Evolutionary conservation across 352 stramenopile genomes (phyloP).

Genomic region (Phytopythium vexans): DNA sequence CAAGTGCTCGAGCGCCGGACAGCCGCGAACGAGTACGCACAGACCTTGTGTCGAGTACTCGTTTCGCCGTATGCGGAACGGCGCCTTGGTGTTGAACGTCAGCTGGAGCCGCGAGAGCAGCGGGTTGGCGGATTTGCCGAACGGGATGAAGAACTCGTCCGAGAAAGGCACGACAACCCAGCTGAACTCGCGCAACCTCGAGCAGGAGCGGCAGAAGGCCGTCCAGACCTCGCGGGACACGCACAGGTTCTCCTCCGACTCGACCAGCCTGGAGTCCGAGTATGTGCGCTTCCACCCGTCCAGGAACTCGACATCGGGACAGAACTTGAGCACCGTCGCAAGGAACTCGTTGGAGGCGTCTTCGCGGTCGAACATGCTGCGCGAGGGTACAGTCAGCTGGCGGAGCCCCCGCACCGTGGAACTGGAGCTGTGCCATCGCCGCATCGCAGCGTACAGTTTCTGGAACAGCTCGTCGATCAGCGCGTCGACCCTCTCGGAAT

Average conservation of each 20-base stretch:
- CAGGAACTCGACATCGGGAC: conserved; percentile 54
- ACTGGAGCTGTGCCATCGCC: conserved; percentile 15
- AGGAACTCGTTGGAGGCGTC: conserved; percentile 36
- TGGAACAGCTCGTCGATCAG: conserved; percentile 39
- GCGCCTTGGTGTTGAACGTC: conserved; percentile 45
- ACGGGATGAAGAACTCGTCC: conserved; percentile 63
- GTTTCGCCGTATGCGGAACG: conserved; percentile 44
- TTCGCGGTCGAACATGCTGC: conserved; percentile 28
- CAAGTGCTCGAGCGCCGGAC: conserved; percentile 26
- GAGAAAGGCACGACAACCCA: conserved; percentile 69
- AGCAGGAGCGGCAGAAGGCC: conserved; percentile 37
- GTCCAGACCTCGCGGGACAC: conserved; percentile 33
- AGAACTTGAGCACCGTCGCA: conserved; percentile 20
- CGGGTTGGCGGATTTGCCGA: conserved; percentile 31
- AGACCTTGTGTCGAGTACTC: conserved; percentile 45
- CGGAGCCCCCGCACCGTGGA: conserved; percentile 9
- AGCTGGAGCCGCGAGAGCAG: conserved; percentile 39
- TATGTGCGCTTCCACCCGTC: conserved; percentile 67
- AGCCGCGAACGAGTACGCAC: conserved; percentile 27
- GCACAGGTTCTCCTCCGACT: conserved; percentile 34
- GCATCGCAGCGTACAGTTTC: conserved; percentile 25
- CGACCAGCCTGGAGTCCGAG: conserved; percentile 29
- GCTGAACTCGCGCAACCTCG: conserved; percentile 49
- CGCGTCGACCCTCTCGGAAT: conserved; percentile 30
- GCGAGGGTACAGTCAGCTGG: conserved; percentile 32